A percentile compares a stretch with the other conserved stretches of the same genome.
phyloP scores from a whole-genome alignment of 139 green algal species.

The Yamagishiella unicocca region DNA sequence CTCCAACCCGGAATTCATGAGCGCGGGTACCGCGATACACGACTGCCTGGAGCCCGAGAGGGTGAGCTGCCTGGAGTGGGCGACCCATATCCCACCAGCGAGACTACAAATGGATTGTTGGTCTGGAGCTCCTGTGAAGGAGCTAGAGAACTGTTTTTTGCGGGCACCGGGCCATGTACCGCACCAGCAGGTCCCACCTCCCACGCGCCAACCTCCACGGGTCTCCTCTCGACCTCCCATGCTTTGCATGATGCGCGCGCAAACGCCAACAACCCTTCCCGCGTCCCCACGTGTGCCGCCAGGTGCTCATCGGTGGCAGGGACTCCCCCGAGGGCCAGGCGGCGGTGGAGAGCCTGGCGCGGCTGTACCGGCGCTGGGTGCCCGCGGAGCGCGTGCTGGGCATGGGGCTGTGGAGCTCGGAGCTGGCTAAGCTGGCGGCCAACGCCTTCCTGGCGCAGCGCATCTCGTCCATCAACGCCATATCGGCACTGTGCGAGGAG shows the following conservation, averaged over 20 bases:
- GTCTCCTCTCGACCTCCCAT: too few relatives aligned
- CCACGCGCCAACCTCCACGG: too few relatives aligned
- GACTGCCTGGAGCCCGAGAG: slow-evolving; percentile 85
- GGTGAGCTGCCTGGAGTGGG: too few relatives aligned
- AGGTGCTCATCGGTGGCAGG: slow-evolving; percentile 87
- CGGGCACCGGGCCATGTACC: too few relatives aligned
- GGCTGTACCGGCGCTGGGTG: slow-evolving; percentile 96
- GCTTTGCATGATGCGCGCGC: too few relatives aligned
- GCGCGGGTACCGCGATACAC: slow-evolving; percentile 86
- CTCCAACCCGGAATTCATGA: slow-evolving; percentile 90
- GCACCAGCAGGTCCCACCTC: too few relatives aligned
- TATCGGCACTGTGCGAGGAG: slow-evolving; percentile 95
- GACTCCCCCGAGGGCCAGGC: slow-evolving; percentile 77
- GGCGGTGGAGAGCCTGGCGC: slow-evolving; percentile 78
- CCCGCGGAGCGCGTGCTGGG: slow-evolving; percentile 88
- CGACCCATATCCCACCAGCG: too few relatives aligned
- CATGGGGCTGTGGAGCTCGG: slow-evolving; percentile 94
- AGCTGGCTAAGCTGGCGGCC: slow-evolving; percentile 97
- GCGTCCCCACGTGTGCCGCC: too few relatives aligned
- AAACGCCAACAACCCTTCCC: too few relatives aligned
- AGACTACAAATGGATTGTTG: too few relatives aligned
- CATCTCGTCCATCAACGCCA: slow-evolving; percentile 98
- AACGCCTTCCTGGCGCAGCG: slow-evolving; percentile 97
- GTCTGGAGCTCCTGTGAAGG: too few relatives aligned
- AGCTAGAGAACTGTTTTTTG: too few relatives aligned